A percentile compares a stretch with the other conserved stretches of the same genome.
Conservation (phyloP, 345 rosid species). For the Eucalyptus guilfoylei region DNA sequence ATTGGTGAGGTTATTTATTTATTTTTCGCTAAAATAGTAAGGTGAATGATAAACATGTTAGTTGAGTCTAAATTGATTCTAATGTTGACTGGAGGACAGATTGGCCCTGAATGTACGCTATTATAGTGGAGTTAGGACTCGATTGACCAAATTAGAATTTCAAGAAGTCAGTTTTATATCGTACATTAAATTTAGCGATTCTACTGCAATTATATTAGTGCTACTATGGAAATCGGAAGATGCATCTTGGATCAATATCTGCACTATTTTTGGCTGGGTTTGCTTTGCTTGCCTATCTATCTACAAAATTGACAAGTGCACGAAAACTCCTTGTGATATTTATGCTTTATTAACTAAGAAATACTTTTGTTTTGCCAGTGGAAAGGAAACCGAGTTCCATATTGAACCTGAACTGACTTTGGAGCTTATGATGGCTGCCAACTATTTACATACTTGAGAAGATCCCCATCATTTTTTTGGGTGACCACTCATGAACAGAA, state of each 20-base stretch:
- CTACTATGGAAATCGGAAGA: not conserved
- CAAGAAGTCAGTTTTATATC: not conserved
- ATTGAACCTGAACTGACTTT: slow-evolving; percentile 63
- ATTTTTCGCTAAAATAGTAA: not conserved
- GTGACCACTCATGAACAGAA: not conserved
- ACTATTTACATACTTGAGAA: slow-evolving; percentile 47
- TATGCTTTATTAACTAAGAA: not conserved
- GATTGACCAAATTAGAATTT: not conserved
- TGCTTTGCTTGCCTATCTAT: not conserved
- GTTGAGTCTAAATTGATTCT: not conserved
- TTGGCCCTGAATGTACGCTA: not conserved
- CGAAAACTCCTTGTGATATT: not conserved
- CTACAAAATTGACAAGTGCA: not conserved
- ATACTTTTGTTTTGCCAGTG: slow-evolving; percentile 13
- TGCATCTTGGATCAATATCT: not conserved
- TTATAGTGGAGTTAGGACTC: not conserved
- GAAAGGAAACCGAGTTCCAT: slow-evolving; percentile 51
- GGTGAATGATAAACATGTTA: not conserved
- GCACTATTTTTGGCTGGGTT: not conserved
- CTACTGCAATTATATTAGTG: not conserved
- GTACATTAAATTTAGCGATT: not conserved
- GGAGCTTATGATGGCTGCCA: slow-evolving; percentile 72
- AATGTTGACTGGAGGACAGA: not conserved
- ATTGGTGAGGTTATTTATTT: not conserved
- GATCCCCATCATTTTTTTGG: not conserved